phyloP scores from a whole-genome alignment of 495 filamentous ascomycete species.

The Podospora pseudoanserina region DNA sequence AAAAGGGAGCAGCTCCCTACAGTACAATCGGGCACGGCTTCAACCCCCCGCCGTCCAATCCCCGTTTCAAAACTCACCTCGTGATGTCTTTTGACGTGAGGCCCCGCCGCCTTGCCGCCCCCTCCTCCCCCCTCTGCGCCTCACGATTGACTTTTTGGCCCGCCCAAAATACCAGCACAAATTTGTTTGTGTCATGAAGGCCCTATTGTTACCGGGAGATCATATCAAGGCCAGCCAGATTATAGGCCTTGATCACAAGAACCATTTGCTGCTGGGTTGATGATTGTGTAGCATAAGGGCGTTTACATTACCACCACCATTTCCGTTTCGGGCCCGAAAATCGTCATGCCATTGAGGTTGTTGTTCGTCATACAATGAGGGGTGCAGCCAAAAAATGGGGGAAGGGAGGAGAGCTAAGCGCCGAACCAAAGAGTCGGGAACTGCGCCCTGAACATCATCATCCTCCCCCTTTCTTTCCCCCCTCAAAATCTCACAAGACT shows the following conservation, averaged over 20 bases:
- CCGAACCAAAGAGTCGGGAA: neutral
- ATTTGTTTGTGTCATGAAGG: neutral
- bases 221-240: neutral
- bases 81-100: conserved; percentile 5
- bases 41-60: neutral
- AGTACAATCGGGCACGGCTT: neutral
- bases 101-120: neutral
- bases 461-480: neutral
- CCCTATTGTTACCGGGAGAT: neutral
- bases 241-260: too few species aligned
- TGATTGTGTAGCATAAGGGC: too few species aligned
- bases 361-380: neutral
- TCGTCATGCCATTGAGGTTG: too few species aligned
- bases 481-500: neutral
- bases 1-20: neutral
- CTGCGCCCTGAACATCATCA: neutral
- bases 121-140: neutral
- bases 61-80: conserved; percentile 4
- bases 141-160: neutral
- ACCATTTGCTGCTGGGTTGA: too few species aligned
- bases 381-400: neutral
- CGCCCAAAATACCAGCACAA: neutral
- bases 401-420: neutral
- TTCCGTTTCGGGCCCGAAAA: too few species aligned
- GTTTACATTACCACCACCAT: too few species aligned